phyloP scores from a whole-genome alignment of 164 flowering plant genomes.

The Protea cynaroides region DNA sequence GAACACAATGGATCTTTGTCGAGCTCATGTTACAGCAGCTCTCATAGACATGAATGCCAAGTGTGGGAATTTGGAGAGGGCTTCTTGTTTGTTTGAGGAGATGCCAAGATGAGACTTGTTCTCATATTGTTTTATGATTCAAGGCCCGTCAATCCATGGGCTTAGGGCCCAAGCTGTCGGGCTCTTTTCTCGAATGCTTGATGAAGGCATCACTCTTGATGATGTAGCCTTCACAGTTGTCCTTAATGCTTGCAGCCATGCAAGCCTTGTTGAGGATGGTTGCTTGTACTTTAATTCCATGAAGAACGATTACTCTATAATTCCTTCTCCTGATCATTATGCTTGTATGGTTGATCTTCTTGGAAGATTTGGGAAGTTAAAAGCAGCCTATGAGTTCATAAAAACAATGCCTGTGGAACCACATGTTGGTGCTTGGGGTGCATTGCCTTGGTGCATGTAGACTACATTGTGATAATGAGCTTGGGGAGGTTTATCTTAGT shows the following conservation, averaged over 20 bases:
- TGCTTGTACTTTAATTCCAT: constrained; percentile 36
- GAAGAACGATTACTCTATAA: constrained; percentile 29
- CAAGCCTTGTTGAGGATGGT: constrained; percentile 64
- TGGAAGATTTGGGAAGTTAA: constrained; percentile 43
- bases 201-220: constrained; percentile 52
- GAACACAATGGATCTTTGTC: constrained; percentile 25
- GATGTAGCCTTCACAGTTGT: constrained; percentile 62
- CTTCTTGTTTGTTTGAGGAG: constrained; percentile 33
- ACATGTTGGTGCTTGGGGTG: constrained; percentile 55
- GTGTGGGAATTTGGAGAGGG: constrained; percentile 60
- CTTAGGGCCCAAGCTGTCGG: constrained; percentile 38
- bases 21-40: constrained; percentile 43
- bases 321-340: constrained; percentile 56
- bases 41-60: constrained; percentile 69
- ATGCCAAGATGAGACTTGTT: constrained; percentile 39
- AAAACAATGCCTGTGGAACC: constrained; percentile 47
- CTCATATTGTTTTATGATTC: constrained; percentile 62
- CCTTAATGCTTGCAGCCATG: constrained; percentile 53
- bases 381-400: constrained; percentile 50
- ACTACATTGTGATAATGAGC: constrained; percentile 29
- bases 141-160: constrained; percentile 56
- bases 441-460: constrained; percentile 65
- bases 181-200: constrained; percentile 47
- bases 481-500: constrained; percentile 27
- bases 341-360: constrained; percentile 64